A percentile compares a stretch with the other conserved stretches of the same genome.
phyloP scores from a whole-genome alignment of 257 asterid species.

The Osmanthus fragrans region DNA sequence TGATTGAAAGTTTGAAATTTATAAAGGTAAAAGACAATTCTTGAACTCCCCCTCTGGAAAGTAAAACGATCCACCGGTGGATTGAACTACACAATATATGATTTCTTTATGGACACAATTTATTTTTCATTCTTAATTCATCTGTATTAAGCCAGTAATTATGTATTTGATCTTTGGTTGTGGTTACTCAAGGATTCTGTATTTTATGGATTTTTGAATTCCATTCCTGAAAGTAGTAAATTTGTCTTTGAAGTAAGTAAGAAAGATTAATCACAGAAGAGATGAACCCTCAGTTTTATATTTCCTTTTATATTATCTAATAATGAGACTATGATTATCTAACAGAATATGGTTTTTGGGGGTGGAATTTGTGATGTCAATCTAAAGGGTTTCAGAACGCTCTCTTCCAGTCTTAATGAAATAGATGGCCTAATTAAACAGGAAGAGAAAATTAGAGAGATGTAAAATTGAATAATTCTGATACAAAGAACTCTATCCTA shows the following conservation, averaged over 20 bases:
- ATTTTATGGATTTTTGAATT: background rate
- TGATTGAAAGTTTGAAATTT: background rate
- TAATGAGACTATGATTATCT: no score
- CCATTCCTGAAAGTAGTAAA: background rate
- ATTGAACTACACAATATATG: background rate
- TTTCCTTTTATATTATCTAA: background rate
- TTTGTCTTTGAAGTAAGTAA: background rate
- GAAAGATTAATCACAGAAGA: background rate
- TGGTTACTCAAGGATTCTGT: background rate
- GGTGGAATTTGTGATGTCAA: no score
- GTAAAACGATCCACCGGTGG: background rate
- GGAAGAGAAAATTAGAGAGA: background rate
- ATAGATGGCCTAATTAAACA: no score
- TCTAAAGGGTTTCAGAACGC: no score
- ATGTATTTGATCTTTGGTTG: background rate
- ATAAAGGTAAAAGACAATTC: background rate
- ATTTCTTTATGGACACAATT: background rate
- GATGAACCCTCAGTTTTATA: background rate
- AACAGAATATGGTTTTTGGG: no score
- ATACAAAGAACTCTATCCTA: background rate
- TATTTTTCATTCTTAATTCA: background rate
- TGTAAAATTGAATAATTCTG: background rate
- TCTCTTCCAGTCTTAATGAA: no score
- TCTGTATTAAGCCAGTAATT: background rate
- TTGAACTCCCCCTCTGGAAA: background rate